These are phyloP conservation scores for Lineolata rhizophorae DNA, from an alignment of 495 filamentous ascomycete genomes.

Conservation along the genomic window DNA sequence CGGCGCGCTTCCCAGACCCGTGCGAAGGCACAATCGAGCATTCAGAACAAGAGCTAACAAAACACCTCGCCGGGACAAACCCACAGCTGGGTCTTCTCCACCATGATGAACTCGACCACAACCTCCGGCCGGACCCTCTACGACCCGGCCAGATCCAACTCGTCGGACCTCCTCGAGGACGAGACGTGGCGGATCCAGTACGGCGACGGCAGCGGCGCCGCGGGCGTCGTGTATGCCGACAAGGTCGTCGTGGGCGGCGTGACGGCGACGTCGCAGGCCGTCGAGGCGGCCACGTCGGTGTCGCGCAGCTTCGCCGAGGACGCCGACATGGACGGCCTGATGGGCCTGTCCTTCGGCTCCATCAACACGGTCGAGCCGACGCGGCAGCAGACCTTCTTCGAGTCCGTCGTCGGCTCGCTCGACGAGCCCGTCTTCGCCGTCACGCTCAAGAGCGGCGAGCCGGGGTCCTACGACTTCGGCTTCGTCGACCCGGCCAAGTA, in stretches of 20 bases:
- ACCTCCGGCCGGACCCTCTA: not conserved
- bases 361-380: constrained; percentile 50
- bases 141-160: not conserved
- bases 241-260: constrained; percentile 43
- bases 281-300: constrained; percentile 42
- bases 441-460: constrained; percentile 36
- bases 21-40: not conserved
- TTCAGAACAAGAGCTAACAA: no score
- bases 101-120: not conserved
- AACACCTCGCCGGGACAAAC: no score
- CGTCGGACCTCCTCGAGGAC: not conserved
- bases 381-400: constrained; percentile 47
- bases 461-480: constrained; percentile 57
- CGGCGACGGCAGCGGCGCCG: constrained; percentile 45
- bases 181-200: constrained; percentile 46
- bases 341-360: constrained; percentile 47
- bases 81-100: constrained; percentile 13
- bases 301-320: constrained; percentile 37
- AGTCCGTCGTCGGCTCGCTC: constrained; percentile 37
- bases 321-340: constrained; percentile 39
- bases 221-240: constrained; percentile 47
- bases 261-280: constrained; percentile 38
- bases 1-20: not conserved
- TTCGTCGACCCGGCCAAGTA: constrained; percentile 42
- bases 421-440: constrained; percentile 45